These are phyloP conservation scores for Paramyrothecium roridum DNA, from an alignment of 2,329 filamentous ascomycete genomes.

Conservation along the genomic window DNA sequence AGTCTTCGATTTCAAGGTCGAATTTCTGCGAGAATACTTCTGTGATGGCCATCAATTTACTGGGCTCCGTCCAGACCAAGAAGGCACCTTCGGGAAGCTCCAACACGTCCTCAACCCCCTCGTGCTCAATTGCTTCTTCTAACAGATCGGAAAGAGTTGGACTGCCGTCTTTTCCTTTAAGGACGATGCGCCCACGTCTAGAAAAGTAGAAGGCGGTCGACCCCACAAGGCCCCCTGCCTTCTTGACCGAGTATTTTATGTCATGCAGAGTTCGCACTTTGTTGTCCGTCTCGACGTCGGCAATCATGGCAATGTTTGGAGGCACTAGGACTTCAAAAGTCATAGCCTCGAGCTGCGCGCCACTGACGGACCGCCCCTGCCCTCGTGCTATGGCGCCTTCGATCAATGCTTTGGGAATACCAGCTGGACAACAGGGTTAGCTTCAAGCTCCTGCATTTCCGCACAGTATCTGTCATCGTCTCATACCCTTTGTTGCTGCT, in stretches of 20 bases:
- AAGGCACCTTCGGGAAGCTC: constrained; percentile 66
- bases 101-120: constrained; percentile 73
- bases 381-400: constrained; percentile 85
- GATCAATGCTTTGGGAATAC: constrained; percentile 80
- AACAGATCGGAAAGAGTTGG: constrained; percentile 71
- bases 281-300: constrained; percentile 84
- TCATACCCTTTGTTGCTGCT: constrained; percentile 77
- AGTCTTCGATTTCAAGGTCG: constrained; percentile 65
- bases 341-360: constrained; percentile 71
- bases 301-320: constrained; percentile 71
- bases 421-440: constrained; percentile 39
- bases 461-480: background rate
- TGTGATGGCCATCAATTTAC: constrained; percentile 26
- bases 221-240: constrained; percentile 64
- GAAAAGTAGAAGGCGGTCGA: constrained; percentile 83
- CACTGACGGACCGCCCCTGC: constrained; percentile 75
- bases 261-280: constrained; percentile 72
- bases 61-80: constrained; percentile 49
- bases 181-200: constrained; percentile 70
- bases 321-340: constrained; percentile 80
- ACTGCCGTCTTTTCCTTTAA: constrained; percentile 51
- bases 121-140: constrained; percentile 73
- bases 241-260: constrained; percentile 68
- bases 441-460: background rate
- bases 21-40: constrained; percentile 57